These are phyloP conservation scores for Amphibolis antarctica DNA, from an alignment of 106 monocot genomes.

Conservation along the genomic window DNA sequence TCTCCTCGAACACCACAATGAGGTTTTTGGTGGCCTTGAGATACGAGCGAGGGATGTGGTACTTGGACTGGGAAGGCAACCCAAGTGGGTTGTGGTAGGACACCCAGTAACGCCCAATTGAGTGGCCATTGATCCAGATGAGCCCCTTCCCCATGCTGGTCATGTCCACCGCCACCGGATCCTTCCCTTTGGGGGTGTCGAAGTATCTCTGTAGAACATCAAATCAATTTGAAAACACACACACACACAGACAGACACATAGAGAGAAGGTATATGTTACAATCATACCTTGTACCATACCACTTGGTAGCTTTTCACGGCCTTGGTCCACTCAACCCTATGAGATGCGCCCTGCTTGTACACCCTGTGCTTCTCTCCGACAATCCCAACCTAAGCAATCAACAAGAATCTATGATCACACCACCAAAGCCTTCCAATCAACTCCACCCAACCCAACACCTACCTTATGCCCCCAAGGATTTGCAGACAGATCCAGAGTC, in stretches of 20 bases:
- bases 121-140: conserved; percentile 48
- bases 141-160: conserved; percentile 67
- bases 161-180: conserved; percentile 63
- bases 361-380: conserved; percentile 24
- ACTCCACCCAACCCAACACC: background rate
- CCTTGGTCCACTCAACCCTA: conserved; percentile 20
- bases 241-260: no score
- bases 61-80: conserved; percentile 56
- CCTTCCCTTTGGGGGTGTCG: conserved; percentile 45
- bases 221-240: no score
- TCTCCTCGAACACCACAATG: conserved; percentile 69
- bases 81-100: conserved; percentile 56
- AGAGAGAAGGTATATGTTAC: no score
- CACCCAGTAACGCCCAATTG: conserved; percentile 68
- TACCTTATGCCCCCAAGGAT: conserved; percentile 65
- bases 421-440: background rate
- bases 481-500: conserved; percentile 52
- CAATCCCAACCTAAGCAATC: conserved; percentile 11
- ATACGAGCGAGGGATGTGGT: conserved; percentile 62
- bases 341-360: conserved; percentile 13
- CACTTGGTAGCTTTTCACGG: conserved; percentile 12
- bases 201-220: conserved; percentile 45
- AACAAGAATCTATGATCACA: background rate
- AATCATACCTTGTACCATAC: conserved; percentile 38
- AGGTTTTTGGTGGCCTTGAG: conserved; percentile 47